Evolutionary conservation across 1,284 basidiomycete genomes (phyloP), one percentile per base, ranked within the genome.

Genomic region (Cerioporus squamosus): DNA sequence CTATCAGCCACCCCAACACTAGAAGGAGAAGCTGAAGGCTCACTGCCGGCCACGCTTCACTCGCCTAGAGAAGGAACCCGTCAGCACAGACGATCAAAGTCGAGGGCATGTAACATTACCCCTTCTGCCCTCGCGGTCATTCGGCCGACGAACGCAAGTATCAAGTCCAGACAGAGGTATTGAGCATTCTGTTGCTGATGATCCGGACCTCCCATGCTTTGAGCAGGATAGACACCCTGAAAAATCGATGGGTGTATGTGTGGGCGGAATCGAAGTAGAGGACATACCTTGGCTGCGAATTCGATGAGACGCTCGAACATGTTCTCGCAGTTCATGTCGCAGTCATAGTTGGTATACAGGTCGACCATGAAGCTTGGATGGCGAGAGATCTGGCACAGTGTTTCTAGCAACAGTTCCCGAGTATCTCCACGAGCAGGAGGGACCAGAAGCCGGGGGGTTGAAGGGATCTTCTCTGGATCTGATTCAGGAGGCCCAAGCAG

Each of bases 261-360:
- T 31, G 31, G 6, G 38, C 5, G 22, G 12, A 20, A 14, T 8
- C 22, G 1, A 24, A 15, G 8, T 26, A 22, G 40, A 10, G 43
- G 39, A 49, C 68, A 47, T 65, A 91, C 93, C 82, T 90, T 89
- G 2, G 92, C 94, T 62, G 98, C 77, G 75, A 98, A 98, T 20
- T 90, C 89, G 56, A 97, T 80, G n/a, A 98, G 75, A 8, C 93
- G 81, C 72, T 98, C 95, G 68, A 97, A 98, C 58, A 99, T 77
- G 72, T 99, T 96, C 77, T 98, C 96, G 74, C 93, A 96, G 70
- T 98, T 96, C 62, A 93, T 88, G 68, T 98, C 93, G 72, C 95
- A 98, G 73, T 99, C 97, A 74, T 97, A 99, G 74, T 99, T 99
- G 58, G 88, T 83, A 79, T 94, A 99, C 10, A 98, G 79, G 70